Evolutionary conservation across 805 yeast species (phyloP), one percentile per base, ranked within the genome.

Genomic region (Ogataea haglerorum): DNA sequence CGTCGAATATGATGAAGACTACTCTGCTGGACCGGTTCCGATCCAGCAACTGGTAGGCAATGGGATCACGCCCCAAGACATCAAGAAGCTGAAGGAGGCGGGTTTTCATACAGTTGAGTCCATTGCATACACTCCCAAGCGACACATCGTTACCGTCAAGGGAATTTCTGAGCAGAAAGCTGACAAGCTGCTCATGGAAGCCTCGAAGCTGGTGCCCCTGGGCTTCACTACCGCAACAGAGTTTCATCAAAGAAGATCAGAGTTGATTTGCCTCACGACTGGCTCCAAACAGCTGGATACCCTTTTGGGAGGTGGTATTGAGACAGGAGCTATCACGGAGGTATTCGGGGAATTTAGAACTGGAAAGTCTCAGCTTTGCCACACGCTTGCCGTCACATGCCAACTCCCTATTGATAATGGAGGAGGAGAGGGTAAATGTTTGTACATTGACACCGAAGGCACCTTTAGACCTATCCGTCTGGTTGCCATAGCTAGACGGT

Each of bases 161-260:
- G 99, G 99, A 32, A 89, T 93, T 25, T 85, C 95, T 9, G 99
- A 93, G 58, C 91, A 91, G 38, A 93, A 93, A 60, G 97, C 97
- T 1, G 97, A 88, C 54, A 80, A 80, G 51, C 68, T 93, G 37
- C 68, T 90, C 36, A 73, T 72, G 30, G 96, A 87, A 54, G 96
- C 98, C 0, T 75, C 91, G 28, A 81, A 85, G 54, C 67, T 81
- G 34, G 97, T 91, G 3, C 96, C 96, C 6, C 77, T 93, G 82
- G 99, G 99, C 0, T 93, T 93, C 68, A 91, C 96, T 16, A 91
- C 98, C 0, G 99, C 98, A 2, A 82, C 95, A 1, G 97, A 89
- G 60, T 88, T 87, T 60, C 96, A 89, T 61, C 78, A 82, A 54
- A 76, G 96, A 54, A 74, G 98, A 54, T 80, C 91, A 5, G 96